Base-by-base conservation (phyloP, 805 yeast species). In the Kazachstania taianensis region DNA sequence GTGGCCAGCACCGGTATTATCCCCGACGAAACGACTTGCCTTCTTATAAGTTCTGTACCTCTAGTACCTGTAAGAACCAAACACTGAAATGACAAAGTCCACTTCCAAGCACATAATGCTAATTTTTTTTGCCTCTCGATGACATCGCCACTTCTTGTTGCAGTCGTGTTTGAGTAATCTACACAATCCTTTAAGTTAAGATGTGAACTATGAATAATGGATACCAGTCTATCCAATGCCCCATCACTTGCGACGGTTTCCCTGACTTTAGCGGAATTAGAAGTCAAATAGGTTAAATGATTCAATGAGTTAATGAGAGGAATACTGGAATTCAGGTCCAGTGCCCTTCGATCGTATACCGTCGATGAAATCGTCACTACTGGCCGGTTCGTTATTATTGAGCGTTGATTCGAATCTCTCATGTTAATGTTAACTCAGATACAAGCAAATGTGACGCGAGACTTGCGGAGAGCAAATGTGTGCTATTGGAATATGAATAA, bases 71-170 rank as follows among this genome's bases (percentile, higher is more conserved):
- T 76, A 38, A 85, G 69, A 1, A 89, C 94, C 38, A 89, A 63
- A 55, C 96, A 87, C 63, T 89, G 98, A 52, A 92, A 77, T 0
- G 96, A 83, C 37, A 89, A 63, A 5, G 94, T 83, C 98, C 98
- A 89, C 62, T 89, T 89, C 96, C 96, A 89, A 0, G 94, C 87
- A n/a, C 81, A 67, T 43, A 84, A 65, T 18, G 77, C 70, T 30
- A 53, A 45, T 37, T 46, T 45, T 39, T 63, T 62, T 43, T 55
- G 63, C 41, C 55, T 51, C 30, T 49, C 43, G 18, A 59, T 44
- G 24, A 50, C 39, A 41, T 53, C 55, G 3, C 46, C 42, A 9
- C 45, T 37, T 8, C 39, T 46, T 23, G 35, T 39, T 25, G 44
- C 41, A 16, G 41, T 39, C 10, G 40, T 33, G 45, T 45, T 59